phyloP scores from a whole-genome alignment of 768 basidiomycete genomes.

The Mycena filopes region DNA sequence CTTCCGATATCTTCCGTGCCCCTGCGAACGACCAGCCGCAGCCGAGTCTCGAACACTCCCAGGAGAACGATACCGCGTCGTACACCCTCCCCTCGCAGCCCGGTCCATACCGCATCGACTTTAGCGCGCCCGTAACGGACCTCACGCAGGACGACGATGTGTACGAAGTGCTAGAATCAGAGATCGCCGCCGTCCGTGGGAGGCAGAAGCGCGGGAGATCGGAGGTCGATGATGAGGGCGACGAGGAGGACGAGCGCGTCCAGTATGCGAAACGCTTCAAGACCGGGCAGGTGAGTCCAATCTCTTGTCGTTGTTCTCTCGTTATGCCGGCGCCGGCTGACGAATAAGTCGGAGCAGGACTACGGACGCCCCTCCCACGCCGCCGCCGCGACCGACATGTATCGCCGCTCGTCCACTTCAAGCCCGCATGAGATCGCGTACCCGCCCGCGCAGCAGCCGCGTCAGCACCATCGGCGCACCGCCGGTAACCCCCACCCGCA shows the following conservation, averaged over 20 bases:
- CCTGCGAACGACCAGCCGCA: neutral
- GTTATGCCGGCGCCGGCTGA: too few species aligned
- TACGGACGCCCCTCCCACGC: neutral
- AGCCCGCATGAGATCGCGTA: conserved; percentile 24
- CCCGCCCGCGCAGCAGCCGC: conserved; percentile 9
- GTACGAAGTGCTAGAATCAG: conserved; percentile 9
- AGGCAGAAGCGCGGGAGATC: conserved; percentile 17
- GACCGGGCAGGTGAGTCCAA: neutral
- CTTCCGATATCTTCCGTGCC: neutral
- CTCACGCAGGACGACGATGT: conserved; percentile 21
- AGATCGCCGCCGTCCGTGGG: neutral
- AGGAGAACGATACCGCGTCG: neutral
- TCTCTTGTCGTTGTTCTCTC: neutral
- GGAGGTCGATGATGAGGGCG: conserved; percentile 22
- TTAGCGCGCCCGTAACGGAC: conserved; percentile 9
- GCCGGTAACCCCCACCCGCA: too few species aligned
- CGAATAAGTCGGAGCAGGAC: neutral
- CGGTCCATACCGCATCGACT: conserved; percentile 19
- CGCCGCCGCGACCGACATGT: conserved; percentile 15
- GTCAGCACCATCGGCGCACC: too few species aligned
- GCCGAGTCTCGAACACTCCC: neutral
- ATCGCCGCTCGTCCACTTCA: conserved; percentile 16
- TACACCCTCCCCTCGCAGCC: conserved; percentile 18
- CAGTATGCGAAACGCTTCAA: conserved; percentile 24
- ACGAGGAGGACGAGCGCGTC: conserved; percentile 3